These are phyloP conservation scores for Cymbopogon flexuosus DNA, from an alignment of 202 grass and related monocot species.

Conservation along the genomic window DNA sequence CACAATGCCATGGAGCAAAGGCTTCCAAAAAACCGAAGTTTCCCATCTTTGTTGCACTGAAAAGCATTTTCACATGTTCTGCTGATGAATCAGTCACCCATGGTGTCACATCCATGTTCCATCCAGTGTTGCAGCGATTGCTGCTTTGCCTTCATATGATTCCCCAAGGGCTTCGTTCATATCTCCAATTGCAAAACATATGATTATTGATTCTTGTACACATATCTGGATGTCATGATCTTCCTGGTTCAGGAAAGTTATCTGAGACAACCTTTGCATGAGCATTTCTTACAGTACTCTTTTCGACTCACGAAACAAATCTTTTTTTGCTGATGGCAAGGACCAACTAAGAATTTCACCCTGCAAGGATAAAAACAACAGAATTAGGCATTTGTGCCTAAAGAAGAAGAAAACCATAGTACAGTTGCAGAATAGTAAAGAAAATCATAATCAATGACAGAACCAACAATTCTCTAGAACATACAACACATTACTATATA, in stretches of 20 bases:
- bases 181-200: neutral
- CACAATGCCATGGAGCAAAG: neutral
- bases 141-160: neutral
- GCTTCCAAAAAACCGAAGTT: slow-evolving; percentile 11
- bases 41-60: neutral
- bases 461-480: neutral
- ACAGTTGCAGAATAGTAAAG: neutral
- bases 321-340: neutral
- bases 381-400: slow-evolving; percentile 17
- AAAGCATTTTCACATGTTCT: neutral
- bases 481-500: neutral
- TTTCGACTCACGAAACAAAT: slow-evolving; percentile 24
- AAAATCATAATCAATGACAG: neutral
- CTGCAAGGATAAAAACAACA: slow-evolving; percentile 26
- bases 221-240: neutral
- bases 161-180: neutral
- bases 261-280: neutral
- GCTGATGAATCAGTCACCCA: neutral
- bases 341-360: neutral
- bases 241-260: neutral
- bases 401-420: slow-evolving; percentile 1
- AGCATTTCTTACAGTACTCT: slow-evolving; percentile 10
- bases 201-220: neutral
- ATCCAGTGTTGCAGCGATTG: neutral
- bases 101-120: slow-evolving; percentile 9